A percentile compares a stretch with the other conserved stretches of the same genome.
phyloP scores from a whole-genome alignment of 805 yeast species.

The Sugiyamaella americana region DNA sequence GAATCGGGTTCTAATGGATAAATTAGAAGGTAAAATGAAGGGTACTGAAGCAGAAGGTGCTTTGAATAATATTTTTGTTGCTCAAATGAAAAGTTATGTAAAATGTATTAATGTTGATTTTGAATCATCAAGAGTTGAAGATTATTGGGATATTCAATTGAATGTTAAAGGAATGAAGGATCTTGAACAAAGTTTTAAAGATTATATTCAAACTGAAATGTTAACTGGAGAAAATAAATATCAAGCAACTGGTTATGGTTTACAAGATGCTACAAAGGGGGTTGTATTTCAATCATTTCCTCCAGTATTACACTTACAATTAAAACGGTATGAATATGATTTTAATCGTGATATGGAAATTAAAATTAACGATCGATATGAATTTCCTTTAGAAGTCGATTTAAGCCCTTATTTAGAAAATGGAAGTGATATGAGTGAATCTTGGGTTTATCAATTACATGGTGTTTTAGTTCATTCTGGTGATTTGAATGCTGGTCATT shows the following conservation, averaged over 20 bases:
- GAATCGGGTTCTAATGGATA: slow-evolving; percentile 92
- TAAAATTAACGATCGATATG: slow-evolving; percentile 87
- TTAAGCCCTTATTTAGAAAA: slow-evolving; percentile 71
- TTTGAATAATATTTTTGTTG: slow-evolving; percentile 81
- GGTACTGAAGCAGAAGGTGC: slow-evolving; percentile 74
- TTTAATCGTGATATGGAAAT: slow-evolving; percentile 81
- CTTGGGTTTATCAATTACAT: slow-evolving; percentile 77
- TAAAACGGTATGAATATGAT: slow-evolving; percentile 92
- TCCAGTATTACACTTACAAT: slow-evolving; percentile 84
- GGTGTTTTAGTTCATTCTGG: slow-evolving; percentile 97
- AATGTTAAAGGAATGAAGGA: slow-evolving; percentile 80
- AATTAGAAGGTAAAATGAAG: slow-evolving; percentile 84
- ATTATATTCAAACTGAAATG: slow-evolving; percentile 83
- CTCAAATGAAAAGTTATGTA: slow-evolving; percentile 92
- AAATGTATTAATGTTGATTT: slow-evolving; percentile 90
- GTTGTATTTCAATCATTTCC: slow-evolving; percentile 89
- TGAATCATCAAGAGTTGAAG: slow-evolving; percentile 87
- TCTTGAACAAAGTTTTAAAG: slow-evolving; percentile 69
- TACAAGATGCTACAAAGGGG: slow-evolving; percentile 95
- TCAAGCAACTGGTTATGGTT: slow-evolving; percentile 81
- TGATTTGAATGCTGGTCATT: slow-evolving; percentile 92
- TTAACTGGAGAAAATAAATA: slow-evolving; percentile 94
- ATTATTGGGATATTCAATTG: slow-evolving; percentile 96
- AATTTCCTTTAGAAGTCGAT: slow-evolving; percentile 79
- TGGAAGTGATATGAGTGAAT: slow-evolving; percentile 38